Evolutionary conservation across 805 yeast genomes (phyloP).

Genomic region (Lipomyces orientalis): DNA sequence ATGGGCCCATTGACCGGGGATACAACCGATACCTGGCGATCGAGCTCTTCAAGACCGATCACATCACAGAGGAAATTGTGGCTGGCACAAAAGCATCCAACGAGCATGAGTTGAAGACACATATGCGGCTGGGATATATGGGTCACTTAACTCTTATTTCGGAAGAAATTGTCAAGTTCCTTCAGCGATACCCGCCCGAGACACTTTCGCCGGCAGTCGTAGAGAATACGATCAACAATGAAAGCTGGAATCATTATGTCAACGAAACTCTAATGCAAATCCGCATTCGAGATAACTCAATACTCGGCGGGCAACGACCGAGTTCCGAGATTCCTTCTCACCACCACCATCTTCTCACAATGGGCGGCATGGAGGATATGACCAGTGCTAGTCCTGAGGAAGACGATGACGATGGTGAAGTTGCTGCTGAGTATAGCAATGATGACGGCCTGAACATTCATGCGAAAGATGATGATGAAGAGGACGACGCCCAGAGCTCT

Average conservation of each 20-base stretch:
- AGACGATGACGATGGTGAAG: slow-evolving; percentile 40
- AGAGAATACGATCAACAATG: slow-evolving; percentile 52
- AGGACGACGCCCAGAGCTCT: slow-evolving; percentile 39
- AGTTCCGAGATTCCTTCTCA: slow-evolving; percentile 27
- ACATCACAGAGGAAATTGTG: slow-evolving; percentile 62
- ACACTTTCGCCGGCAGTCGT: slow-evolving; percentile 60
- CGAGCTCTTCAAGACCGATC: slow-evolving; percentile 72
- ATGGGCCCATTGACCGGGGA: slow-evolving; percentile 84
- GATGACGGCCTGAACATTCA: slow-evolving; percentile 34
- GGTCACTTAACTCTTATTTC: slow-evolving; percentile 95
- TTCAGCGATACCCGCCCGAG: slow-evolving; percentile 63
- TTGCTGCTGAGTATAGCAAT: slow-evolving; percentile 33
- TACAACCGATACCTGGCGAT: slow-evolving; percentile 77
- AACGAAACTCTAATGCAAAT: slow-evolving; percentile 83
- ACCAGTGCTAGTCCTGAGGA: slow-evolving; percentile 32
- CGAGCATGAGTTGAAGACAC: slow-evolving; percentile 61
- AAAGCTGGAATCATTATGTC: slow-evolving; percentile 82
- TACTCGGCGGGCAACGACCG: slow-evolving; percentile 79
- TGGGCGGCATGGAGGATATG: slow-evolving; percentile 40
- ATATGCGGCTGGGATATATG: slow-evolving; percentile 87
- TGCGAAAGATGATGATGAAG: slow-evolving; percentile 42
- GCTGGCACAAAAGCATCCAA: slow-evolving; percentile 66
- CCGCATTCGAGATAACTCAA: slow-evolving; percentile 91
- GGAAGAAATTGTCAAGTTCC: slow-evolving; percentile 93
- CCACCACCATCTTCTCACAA: slow-evolving; percentile 31